phyloP scores from a whole-genome alignment of 2,329 filamentous ascomycete species.

The Triangularia setosa region DNA sequence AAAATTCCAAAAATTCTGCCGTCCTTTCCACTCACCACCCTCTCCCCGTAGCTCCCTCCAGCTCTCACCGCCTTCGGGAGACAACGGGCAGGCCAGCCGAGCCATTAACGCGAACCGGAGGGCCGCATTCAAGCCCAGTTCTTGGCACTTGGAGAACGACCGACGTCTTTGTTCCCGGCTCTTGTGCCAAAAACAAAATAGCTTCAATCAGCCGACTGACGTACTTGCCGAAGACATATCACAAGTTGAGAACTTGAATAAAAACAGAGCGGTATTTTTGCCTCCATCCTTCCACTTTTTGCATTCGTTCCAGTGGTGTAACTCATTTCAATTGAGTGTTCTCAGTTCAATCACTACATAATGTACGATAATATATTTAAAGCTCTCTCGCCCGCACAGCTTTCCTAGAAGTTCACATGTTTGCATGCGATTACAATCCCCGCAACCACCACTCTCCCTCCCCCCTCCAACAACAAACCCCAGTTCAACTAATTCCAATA shows the following conservation, averaged over 20 bases:
- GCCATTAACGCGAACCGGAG: constrained; percentile 16
- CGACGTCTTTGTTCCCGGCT: not conserved
- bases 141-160: constrained; percentile 15
- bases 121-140: constrained; percentile 4
- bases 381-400: too few relatives aligned
- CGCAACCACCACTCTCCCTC: not conserved
- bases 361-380: not conserved
- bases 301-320: not conserved
- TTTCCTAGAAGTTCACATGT: not conserved
- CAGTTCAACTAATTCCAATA: not conserved
- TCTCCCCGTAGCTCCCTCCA: constrained; percentile 17
- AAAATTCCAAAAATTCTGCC: constrained; percentile 41
- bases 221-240: not conserved
- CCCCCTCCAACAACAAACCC: not conserved
- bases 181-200: constrained; percentile 3
- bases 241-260: not conserved
- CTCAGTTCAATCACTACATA: not conserved
- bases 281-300: not conserved
- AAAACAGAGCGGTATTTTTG: not conserved
- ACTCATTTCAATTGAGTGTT: not conserved
- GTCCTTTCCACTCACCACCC: constrained; percentile 20
- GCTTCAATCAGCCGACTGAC: constrained; percentile 8
- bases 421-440: not conserved
- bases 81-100: constrained; percentile 26
- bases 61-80: constrained; percentile 44